Base-by-base conservation (phyloP, 345 rosid species). In the Turnera subulata region DNA sequence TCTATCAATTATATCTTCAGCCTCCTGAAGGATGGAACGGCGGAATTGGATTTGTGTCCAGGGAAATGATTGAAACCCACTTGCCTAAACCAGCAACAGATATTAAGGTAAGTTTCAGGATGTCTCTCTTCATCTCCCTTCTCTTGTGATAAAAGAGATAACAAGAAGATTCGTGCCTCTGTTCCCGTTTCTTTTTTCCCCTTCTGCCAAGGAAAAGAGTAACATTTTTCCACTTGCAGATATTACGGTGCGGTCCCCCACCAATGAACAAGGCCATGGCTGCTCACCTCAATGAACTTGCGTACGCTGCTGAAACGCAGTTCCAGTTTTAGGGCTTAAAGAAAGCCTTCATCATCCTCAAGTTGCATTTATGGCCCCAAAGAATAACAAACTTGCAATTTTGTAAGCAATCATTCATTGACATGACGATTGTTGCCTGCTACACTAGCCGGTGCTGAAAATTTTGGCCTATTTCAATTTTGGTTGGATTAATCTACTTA, bases 221-320 rank as follows among this genome's bases (percentile, higher is more conserved):
- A 23, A 56, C 55, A 53, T 64, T 53, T 57, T 56, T 54, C 50
- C 20, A 22, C 9, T 58, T 74, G 61, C 77, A 93, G 99, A 69
- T 93, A 53, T 75, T 93, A 63, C 83, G 94, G 71, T 89, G 97
- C 17, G 99, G 99, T 12, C 96, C 97, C 1, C 96, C 99, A 23
- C 97, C 96, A 0, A 93, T 87, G 99, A 93, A 93, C 91, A 89
- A 82, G 73, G 99, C 97, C 78, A 87, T 89, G 94, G 90, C 84
- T 25, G 88, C 73, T 42, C 90, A 90, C 70, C 83, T 94, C 38
- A 96, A 94, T 0, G 84, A 77, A 58, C 81, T 94, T 19, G 95
- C 69, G 16, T 94, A 93, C 62, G 12, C 83, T 7, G 60, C 90
- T n/a, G 96, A 84, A 57, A 94, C 87, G 97, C 87, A 72, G 70